A percentile compares a stretch with the other conserved stretches of the same genome.
These are phyloP conservation scores for Biancaea sappan DNA, from an alignment of 306 rosid species.

Conservation along the genomic window DNA sequence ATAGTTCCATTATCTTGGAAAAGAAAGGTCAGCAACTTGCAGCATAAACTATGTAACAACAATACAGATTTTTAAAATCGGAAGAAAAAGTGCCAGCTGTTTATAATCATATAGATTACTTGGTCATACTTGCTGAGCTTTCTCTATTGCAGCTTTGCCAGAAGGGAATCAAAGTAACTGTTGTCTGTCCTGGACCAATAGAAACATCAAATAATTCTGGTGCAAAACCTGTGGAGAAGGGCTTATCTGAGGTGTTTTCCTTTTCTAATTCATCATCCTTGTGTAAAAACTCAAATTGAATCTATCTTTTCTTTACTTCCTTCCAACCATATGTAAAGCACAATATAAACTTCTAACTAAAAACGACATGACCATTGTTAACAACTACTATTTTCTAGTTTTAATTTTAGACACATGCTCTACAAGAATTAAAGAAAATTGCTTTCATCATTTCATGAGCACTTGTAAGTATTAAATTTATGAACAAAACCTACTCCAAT, in stretches of 20 bases:
- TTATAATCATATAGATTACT: conserved; percentile 3
- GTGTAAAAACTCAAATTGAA: conserved; percentile 23
- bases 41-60: conserved; percentile 7
- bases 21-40: conserved; percentile 17
- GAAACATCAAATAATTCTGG: conserved; percentile 62
- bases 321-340: not conserved
- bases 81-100: conserved; percentile 12
- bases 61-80: not conserved
- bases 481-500: not conserved
- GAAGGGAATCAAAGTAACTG: conserved; percentile 83
- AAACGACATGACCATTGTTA: conserved; percentile 3
- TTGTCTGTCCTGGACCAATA: conserved; percentile 96
- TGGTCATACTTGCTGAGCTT: conserved; percentile 24
- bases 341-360: conserved; percentile 24
- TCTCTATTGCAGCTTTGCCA: conserved; percentile 60
- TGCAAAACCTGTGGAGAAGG: conserved; percentile 21
- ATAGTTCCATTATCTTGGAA: conserved; percentile 23
- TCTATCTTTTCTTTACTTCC: conserved; percentile 18
- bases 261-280: conserved; percentile 26
- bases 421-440: conserved; percentile 22
- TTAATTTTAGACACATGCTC: not conserved
- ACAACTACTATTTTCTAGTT: not conserved
- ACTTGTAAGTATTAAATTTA: conserved; percentile 17
- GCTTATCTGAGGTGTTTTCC: conserved; percentile 65
- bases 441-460: not conserved